Evolutionary conservation across 805 yeast genomes (phyloP), one percentile per base, ranked within the genome.

Genomic region (Yarrowia sp.): DNA sequence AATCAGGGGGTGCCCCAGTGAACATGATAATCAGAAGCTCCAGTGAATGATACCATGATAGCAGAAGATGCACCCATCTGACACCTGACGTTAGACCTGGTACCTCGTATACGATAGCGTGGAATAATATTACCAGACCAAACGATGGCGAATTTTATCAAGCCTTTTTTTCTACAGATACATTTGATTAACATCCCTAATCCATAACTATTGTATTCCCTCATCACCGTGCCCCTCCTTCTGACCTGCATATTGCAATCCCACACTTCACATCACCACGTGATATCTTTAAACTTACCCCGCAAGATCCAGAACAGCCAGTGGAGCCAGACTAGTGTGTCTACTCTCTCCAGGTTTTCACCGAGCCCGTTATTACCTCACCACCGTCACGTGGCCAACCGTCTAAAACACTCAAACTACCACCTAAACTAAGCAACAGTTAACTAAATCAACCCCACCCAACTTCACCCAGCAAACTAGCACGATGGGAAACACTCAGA

Each of bases 401-500:
- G 13, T 9, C 38, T 36, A 36, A 9, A 36, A 36, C 30, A 7
- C 30, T n/a, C 39, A 34, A n/a, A 17, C 40, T 2, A 9, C 30
- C 30, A 7, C 40, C 53, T 9, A 17, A n/a, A 49, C 39, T 4
- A 30, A 33, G 39, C 20, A 8, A 15, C 24, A 13, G 30, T 24
- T 24, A 24, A 24, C 30, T 24, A 43, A 10, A 17, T 10, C 46
- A 17, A 24, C 36, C 55, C 9, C 61, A 15, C n/a, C 42, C 39
- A 20, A 40, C 30, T 24, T 5, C 30, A 24, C 30, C 30, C 38
- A 39, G 47, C 38, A 34, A 20, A n/a, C 47, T 40, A 12, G 38
- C 47, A 24, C 4, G 39, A 58, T 58, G 64, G 40, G 42, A 58
- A 43, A 43, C 40, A 40, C 38, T 19, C 40, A 69, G 78, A 79